phyloP scores from a whole-genome alignment of 768 basidiomycete genomes.

The Collybia nuda region DNA sequence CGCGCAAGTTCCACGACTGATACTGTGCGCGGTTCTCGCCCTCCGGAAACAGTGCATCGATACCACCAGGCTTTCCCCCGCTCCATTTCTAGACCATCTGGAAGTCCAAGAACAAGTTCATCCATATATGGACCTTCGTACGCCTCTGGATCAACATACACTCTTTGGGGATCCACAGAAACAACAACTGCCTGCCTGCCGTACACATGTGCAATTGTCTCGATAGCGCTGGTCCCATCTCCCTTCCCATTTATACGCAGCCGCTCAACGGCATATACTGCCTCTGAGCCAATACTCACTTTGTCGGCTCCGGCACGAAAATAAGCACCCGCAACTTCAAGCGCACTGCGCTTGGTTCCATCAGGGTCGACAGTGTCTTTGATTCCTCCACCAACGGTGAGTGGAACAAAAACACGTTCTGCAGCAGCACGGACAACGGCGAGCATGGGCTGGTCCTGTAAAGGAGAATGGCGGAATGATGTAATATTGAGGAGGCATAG shows the following conservation, averaged over 20 bases:
- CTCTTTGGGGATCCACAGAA: conserved; percentile 89
- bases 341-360: conserved; percentile 79
- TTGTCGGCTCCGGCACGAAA: conserved; percentile 99
- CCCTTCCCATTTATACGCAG: conserved; percentile 53
- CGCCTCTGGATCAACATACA: conserved; percentile 65
- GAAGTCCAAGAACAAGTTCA: conserved; percentile 56
- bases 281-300: conserved; percentile 96
- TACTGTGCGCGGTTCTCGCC: conserved; percentile 77
- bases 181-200: conserved; percentile 98
- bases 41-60: conserved; percentile 95
- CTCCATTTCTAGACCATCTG: conserved; percentile 51
- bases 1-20: conserved; percentile 90
- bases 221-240: conserved; percentile 84
- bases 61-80: conserved; percentile 94
- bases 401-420: conserved; percentile 90
- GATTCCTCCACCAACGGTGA: conserved; percentile 98
- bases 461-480: conserved; percentile 94
- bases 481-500: conserved; percentile 98
- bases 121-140: conserved; percentile 70
- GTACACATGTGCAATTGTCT: conserved; percentile 86
- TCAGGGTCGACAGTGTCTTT: conserved; percentile 96
- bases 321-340: conserved; percentile 95
- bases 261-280: conserved; percentile 90
- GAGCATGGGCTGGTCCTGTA: conserved; percentile 97
- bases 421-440: conserved; percentile 91